phyloP scores from a whole-genome alignment of 495 filamentous ascomycete species.

The Tuber indicum region DNA sequence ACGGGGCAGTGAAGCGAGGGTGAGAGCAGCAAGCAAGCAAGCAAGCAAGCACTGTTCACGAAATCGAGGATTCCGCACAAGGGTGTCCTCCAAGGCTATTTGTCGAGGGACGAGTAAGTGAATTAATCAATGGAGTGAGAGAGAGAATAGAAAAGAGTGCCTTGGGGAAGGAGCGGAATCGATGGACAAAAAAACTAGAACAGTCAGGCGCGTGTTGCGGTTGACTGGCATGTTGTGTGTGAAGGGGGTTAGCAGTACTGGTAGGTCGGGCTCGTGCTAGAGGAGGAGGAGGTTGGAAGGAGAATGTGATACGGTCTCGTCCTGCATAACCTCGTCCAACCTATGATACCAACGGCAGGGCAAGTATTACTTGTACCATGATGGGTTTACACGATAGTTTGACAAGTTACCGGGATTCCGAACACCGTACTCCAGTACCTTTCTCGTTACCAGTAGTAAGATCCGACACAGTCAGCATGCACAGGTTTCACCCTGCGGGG shows the following conservation, averaged over 20 bases:
- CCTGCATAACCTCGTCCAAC: too few species aligned
- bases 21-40: neutral
- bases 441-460: too few species aligned
- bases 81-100: neutral
- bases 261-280: neutral
- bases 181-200: neutral
- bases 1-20: neutral
- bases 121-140: neutral
- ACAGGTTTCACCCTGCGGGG: too few species aligned
- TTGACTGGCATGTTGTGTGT: neutral
- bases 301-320: neutral
- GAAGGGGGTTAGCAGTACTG: neutral
- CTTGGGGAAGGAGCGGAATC: neutral
- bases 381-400: too few species aligned
- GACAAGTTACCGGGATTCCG: too few species aligned
- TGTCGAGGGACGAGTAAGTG: neutral
- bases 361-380: too few species aligned
- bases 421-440: too few species aligned
- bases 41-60: neutral
- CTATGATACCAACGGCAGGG: too few species aligned
- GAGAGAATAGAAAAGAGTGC: neutral
- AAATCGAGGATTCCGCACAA: neutral
- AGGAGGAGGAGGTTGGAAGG: neutral
- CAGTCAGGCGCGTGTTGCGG: neutral
- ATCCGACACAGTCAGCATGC: too few species aligned